These are phyloP conservation scores for Neopestalotiopsis sp. DNA, from an alignment of 2,329 filamentous ascomycete species.

Conservation along the genomic window DNA sequence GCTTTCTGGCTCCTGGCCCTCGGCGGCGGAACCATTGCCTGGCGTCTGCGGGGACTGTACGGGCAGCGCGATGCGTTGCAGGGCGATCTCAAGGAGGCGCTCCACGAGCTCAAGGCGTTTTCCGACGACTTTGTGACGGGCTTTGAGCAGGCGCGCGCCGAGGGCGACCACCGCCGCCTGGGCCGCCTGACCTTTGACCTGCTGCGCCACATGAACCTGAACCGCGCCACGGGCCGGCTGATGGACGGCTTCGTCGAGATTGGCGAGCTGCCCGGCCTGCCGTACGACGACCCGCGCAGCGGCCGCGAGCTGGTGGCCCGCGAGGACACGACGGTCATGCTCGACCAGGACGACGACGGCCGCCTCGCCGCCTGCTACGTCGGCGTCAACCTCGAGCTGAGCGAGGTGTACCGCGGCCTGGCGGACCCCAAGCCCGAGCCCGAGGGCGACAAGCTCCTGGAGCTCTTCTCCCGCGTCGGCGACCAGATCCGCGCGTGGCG, in stretches of 20 bases:
- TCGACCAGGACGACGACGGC: constrained; percentile 17
- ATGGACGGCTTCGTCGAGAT: constrained; percentile 11
- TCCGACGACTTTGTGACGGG: constrained; percentile 6
- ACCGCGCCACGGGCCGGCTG: not conserved
- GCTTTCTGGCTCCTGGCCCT: constrained; percentile 16
- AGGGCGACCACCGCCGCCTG: constrained; percentile 22
- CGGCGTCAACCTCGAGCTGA: constrained; percentile 23
- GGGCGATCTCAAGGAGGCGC: constrained; percentile 2
- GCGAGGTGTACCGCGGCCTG: constrained; percentile 13
- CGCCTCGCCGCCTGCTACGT: constrained; percentile 14
- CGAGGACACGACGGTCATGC: constrained; percentile 26
- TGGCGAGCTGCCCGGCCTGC: constrained; percentile 24
- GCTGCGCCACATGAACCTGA: not conserved
- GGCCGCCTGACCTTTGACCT: constrained; percentile 20
- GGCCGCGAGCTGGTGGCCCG: constrained; percentile 24
- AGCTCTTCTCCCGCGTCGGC: constrained; percentile 22
- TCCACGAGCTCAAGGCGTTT: constrained; percentile 13
- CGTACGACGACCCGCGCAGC: constrained; percentile 18
- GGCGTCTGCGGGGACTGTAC: constrained; percentile 14
- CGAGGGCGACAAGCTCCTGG: constrained; percentile 19
- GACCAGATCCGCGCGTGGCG: constrained; percentile 19
- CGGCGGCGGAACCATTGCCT: constrained; percentile 17
- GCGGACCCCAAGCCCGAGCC: constrained; percentile 14
- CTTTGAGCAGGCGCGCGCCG: constrained; percentile 21
- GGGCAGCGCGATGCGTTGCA: not conserved